Evolutionary conservation across 2,329 filamentous ascomycete genomes (phyloP).

Genomic region (Beauveria sp.): DNA sequence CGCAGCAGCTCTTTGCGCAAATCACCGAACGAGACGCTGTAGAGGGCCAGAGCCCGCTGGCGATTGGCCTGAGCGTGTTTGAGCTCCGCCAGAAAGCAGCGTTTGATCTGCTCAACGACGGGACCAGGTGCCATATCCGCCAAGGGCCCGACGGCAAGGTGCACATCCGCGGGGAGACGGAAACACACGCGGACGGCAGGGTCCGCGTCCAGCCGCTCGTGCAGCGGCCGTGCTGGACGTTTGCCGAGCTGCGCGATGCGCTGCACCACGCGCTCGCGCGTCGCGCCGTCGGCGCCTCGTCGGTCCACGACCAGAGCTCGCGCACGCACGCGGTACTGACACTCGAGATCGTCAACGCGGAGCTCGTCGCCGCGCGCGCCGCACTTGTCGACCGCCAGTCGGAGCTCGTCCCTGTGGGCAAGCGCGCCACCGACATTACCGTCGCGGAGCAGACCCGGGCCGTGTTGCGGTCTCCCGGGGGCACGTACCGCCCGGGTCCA

Average conservation of each 20-base stretch:
- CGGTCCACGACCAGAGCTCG: constrained; percentile 35
- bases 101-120: constrained; percentile 32
- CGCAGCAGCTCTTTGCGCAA: constrained; percentile 20
- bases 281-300: constrained; percentile 29
- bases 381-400: constrained; percentile 33
- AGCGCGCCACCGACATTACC: constrained; percentile 16
- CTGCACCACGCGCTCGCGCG: constrained; percentile 23
- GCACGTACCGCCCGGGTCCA: constrained; percentile 27
- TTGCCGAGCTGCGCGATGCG: constrained; percentile 22
- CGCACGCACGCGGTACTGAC: constrained; percentile 36
- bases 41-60: constrained; percentile 15
- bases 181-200: constrained; percentile 30
- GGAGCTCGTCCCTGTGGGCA: constrained; percentile 33
- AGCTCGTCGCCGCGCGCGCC: constrained; percentile 28
- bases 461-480: constrained; percentile 22
- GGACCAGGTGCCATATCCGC: constrained; percentile 31
- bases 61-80: constrained; percentile 31
- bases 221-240: constrained; percentile 26
- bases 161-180: constrained; percentile 35
- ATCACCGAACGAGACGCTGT: constrained; percentile 18
- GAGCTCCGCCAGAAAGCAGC: constrained; percentile 34
- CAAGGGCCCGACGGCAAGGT: constrained; percentile 31
- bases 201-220: constrained; percentile 33
- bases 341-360: constrained; percentile 31
- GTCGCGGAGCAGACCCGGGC: constrained; percentile 17